A percentile compares a stretch with the other conserved stretches of the same genome.
Evolutionary conservation across 2,329 filamentous ascomycete species (phyloP).

Genomic region (Clonostachys rosea): DNA sequence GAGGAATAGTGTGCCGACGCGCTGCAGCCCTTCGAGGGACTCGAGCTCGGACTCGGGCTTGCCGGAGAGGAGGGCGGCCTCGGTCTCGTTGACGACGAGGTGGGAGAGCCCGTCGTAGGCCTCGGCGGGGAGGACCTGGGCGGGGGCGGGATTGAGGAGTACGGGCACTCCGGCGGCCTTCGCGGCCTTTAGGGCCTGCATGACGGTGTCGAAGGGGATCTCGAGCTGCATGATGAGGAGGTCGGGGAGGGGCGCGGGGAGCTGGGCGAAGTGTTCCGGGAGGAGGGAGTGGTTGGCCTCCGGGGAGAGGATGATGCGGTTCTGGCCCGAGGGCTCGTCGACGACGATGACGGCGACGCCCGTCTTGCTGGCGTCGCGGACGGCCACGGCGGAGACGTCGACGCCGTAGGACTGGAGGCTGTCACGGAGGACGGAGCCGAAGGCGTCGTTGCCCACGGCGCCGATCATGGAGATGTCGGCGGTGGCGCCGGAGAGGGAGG

Average conservation of each 20-base stretch:
- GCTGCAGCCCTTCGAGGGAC: conserved; percentile 32
- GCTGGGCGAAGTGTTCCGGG: conserved; percentile 24
- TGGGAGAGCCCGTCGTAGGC: conserved; percentile 68
- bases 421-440: conserved; percentile 54
- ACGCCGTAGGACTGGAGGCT: conserved; percentile 60
- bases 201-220: conserved; percentile 62
- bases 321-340: conserved; percentile 67
- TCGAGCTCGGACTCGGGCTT: conserved; percentile 44
- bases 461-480: conserved; percentile 64
- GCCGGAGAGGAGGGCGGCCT: conserved; percentile 70
- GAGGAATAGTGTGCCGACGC: conserved; percentile 58
- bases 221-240: conserved; percentile 76
- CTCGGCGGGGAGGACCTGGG: conserved; percentile 60
- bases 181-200: conserved; percentile 53
- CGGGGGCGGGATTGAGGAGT: conserved; percentile 82
- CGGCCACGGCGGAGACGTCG: conserved; percentile 47
- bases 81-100: conserved; percentile 86
- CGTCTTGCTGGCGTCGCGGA: conserved; percentile 43
- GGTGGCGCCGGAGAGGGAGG: conserved; percentile 23
- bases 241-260: conserved; percentile 41
- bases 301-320: conserved; percentile 69
- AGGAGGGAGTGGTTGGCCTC: conserved; percentile 60
- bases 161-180: conserved; percentile 49
- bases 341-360: conserved; percentile 75
- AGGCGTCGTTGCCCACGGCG: conserved; percentile 65